These are phyloP conservation scores for Thelephora ganbajun DNA, from an alignment of 768 basidiomycete species.

Conservation along the genomic window DNA sequence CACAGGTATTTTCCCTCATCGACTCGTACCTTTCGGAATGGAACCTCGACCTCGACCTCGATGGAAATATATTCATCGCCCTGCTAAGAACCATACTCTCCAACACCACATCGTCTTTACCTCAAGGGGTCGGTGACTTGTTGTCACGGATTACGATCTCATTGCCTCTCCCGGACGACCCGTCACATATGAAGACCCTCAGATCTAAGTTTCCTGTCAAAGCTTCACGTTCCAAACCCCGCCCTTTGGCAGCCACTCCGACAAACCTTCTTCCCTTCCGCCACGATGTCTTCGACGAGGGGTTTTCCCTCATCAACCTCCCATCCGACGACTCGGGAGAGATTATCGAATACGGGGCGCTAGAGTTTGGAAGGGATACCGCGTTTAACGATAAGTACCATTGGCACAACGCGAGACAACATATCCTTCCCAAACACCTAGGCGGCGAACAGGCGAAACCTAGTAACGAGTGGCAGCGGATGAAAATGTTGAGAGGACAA, in stretches of 20 bases:
- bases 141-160: slow-evolving; percentile 6
- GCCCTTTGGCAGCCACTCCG: slow-evolving; percentile 2
- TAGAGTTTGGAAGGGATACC: slow-evolving; percentile 26
- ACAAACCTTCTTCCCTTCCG: slow-evolving; percentile 22
- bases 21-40: slow-evolving; percentile 11
- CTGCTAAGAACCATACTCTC: slow-evolving; percentile 25
- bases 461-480: slow-evolving; percentile 22
- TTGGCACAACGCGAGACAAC: slow-evolving; percentile 40
- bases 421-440: slow-evolving; percentile 38
- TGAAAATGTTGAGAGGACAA: slow-evolving; percentile 24
- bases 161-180: slow-evolving; percentile 16
- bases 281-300: slow-evolving; percentile 26
- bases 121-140: slow-evolving; percentile 15
- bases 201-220: background rate
- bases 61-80: slow-evolving; percentile 35
- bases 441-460: slow-evolving; percentile 28
- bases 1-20: slow-evolving; percentile 20
- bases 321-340: slow-evolving; percentile 11
- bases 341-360: slow-evolving; percentile 5
- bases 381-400: slow-evolving; percentile 38
- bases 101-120: slow-evolving; percentile 7
- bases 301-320: slow-evolving; percentile 22
- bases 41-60: slow-evolving; percentile 28
- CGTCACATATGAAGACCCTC: slow-evolving; percentile 10
- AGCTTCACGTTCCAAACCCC: background rate